Evolutionary conservation across 768 basidiomycete species (phyloP).

Genomic region (Mycena sanguinolenta): DNA sequence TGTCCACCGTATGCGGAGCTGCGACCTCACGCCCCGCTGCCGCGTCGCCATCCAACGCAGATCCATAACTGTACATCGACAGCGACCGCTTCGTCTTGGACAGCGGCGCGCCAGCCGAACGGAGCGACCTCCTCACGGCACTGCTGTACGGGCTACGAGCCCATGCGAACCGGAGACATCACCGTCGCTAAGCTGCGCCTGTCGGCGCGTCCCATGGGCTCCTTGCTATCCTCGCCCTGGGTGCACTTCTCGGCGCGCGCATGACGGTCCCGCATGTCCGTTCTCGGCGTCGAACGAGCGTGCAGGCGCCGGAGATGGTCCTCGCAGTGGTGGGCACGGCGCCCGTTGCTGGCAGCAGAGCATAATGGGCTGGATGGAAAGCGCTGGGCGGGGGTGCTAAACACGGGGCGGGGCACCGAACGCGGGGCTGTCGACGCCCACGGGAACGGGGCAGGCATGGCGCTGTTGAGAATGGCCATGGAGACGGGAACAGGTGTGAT

Average conservation of each 20-base stretch:
- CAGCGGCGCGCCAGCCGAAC: conserved; percentile 30
- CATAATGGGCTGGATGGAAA: conserved; percentile 39
- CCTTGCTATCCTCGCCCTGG: conserved; percentile 25
- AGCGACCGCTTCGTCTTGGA: conserved; percentile 41
- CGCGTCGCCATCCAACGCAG: background rate
- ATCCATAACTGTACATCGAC: conserved; percentile 25
- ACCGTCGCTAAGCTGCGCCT: conserved; percentile 41
- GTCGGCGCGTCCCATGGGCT: conserved; percentile 8
- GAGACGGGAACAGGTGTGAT: no score
- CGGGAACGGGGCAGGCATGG: no score
- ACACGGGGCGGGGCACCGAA: background rate
- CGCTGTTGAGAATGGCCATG: no score
- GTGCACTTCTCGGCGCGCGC: conserved; percentile 37
- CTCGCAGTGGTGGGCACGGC: conserved; percentile 35
- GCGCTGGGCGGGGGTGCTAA: conserved; percentile 38
- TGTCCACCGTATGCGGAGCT: conserved; percentile 34
- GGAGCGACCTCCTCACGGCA: conserved; percentile 38
- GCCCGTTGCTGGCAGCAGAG: conserved; percentile 36
- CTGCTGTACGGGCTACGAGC: conserved; percentile 41
- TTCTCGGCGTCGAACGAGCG: conserved; percentile 21
- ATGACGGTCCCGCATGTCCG: conserved; percentile 34
- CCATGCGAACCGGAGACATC: conserved; percentile 31
- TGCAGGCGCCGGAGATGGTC: conserved; percentile 40
- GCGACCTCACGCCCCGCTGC: conserved; percentile 33
- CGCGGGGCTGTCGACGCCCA: background rate